Percentiles rank a stretch among this genome's conserved stretches.
Evolutionary conservation across 1,284 basidiomycete genomes (phyloP).

Genomic region (Moesziomyces parantarcticus): DNA sequence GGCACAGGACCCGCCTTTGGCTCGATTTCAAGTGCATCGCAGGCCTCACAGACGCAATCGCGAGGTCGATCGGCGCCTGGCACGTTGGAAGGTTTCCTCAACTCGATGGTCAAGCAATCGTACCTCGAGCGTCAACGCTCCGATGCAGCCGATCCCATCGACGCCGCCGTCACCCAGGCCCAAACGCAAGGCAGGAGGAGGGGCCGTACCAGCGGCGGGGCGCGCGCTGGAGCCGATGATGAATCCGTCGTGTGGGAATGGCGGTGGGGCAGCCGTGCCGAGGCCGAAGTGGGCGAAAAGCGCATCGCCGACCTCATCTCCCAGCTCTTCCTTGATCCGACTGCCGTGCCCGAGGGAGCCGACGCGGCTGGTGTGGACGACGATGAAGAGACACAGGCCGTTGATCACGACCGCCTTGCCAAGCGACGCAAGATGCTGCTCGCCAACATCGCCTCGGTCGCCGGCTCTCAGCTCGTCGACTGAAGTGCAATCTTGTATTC

Average conservation of each 20-base stretch:
- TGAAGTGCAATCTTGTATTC: no score
- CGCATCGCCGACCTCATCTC: slow-evolving; percentile 61
- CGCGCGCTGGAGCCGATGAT: slow-evolving; percentile 26
- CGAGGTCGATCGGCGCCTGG: slow-evolving; percentile 22
- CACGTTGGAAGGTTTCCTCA: slow-evolving; percentile 53
- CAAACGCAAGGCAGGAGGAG: slow-evolving; percentile 22
- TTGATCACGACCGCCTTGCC: slow-evolving; percentile 22
- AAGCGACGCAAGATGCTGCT: slow-evolving; percentile 36
- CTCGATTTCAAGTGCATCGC: slow-evolving; percentile 18
- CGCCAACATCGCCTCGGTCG: slow-evolving; percentile 40
- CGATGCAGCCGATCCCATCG: slow-evolving; percentile 22
- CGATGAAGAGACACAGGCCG: slow-evolving; percentile 27
- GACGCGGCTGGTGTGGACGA: slow-evolving; percentile 23
- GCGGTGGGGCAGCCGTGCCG: slow-evolving; percentile 66
- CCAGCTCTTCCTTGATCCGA: slow-evolving; percentile 46
- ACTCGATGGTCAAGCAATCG: slow-evolving; percentile 46
- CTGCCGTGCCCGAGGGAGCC: slow-evolving; percentile 14
- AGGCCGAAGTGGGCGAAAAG: slow-evolving; percentile 63
- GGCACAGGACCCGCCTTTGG: slow-evolving; percentile 24
- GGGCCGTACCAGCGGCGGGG: slow-evolving; percentile 19
- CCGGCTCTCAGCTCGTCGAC: slow-evolving; percentile 43
- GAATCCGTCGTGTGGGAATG: slow-evolving; percentile 59
- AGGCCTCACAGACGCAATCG: slow-evolving; percentile 40
- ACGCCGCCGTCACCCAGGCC: slow-evolving; percentile 26
- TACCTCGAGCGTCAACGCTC: slow-evolving; percentile 62